Percentiles rank a stretch among this genome's conserved stretches.
These are phyloP conservation scores for Schizonepeta tenuifolia DNA, from an alignment of 257 asterid species.

Conservation along the genomic window DNA sequence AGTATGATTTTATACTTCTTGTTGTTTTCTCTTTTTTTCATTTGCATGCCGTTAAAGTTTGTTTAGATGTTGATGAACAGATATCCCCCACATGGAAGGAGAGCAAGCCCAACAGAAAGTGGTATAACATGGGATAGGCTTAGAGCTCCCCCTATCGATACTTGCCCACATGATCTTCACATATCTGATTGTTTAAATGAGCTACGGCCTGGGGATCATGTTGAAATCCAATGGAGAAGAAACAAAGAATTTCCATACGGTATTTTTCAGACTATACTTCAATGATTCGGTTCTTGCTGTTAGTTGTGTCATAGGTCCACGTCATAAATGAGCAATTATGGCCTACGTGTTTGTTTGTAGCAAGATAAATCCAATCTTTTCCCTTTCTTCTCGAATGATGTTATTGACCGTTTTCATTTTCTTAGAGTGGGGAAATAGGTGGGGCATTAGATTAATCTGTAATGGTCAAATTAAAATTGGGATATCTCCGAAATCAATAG, in stretches of 20 bases:
- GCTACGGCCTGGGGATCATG: constrained; percentile 77
- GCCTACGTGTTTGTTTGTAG: background rate
- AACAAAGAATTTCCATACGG: constrained; percentile 91
- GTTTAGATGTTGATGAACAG: constrained; percentile 42
- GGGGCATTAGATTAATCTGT: constrained; percentile 25
- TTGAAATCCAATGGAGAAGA: constrained; percentile 95
- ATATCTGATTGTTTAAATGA: constrained; percentile 70
- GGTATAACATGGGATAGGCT: constrained; percentile 88
- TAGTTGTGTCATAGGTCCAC: constrained; percentile 11
- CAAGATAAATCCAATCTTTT: background rate
- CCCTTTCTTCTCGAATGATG: background rate
- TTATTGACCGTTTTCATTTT: constrained; percentile 19
- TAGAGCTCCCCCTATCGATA: constrained; percentile 76
- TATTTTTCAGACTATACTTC: constrained; percentile 38
- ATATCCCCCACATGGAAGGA: constrained; percentile 93
- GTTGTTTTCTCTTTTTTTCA: background rate
- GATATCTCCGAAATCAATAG: constrained; percentile 14
- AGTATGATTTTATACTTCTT: constrained; percentile 8
- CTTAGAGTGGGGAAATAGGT: constrained; percentile 29
- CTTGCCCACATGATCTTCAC: constrained; percentile 74
- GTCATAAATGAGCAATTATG: background rate
- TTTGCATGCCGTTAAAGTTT: background rate
- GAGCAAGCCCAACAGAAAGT: constrained; percentile 65
- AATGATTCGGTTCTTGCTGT: background rate
- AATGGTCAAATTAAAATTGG: constrained; percentile 11